These are phyloP conservation scores for Teunomyces panamensis DNA, from an alignment of 805 yeast species.

Conservation along the genomic window DNA sequence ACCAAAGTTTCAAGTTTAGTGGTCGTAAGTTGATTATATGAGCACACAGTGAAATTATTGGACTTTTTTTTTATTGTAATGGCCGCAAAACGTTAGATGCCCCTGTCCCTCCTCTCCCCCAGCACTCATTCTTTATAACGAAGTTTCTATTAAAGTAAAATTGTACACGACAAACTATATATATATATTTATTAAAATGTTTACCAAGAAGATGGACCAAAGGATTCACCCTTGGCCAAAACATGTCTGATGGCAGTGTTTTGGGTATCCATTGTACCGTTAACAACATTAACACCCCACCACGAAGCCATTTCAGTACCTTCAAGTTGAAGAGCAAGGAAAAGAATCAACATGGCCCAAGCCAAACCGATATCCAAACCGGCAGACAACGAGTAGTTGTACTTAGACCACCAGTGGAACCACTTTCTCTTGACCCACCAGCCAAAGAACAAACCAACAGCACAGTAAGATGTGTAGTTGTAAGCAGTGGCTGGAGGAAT, in stretches of 20 bases:
- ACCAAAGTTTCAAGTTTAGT: too few species aligned
- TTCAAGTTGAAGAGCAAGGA: constrained; percentile 19
- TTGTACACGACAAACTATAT: constrained; percentile 1
- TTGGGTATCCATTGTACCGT: constrained; percentile 37
- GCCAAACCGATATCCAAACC: constrained; percentile 45
- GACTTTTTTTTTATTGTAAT: neutral
- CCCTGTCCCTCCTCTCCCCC: neutral
- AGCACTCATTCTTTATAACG: too few species aligned
- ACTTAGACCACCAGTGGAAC: constrained; percentile 45
- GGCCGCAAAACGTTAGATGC: neutral
- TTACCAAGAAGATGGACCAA: constrained; percentile 51
- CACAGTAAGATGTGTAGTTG: constrained; percentile 56
- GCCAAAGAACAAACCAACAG: constrained; percentile 32
- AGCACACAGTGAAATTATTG: too few species aligned
- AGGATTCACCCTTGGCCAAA: constrained; percentile 40
- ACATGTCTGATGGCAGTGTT: constrained; percentile 27
- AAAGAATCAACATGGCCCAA: constrained; percentile 23
- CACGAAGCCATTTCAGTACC: constrained; percentile 37
- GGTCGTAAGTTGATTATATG: too few species aligned
- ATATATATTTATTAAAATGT: constrained; percentile 2
- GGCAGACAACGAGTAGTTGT: constrained; percentile 44
- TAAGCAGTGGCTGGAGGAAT: constrained; percentile 77
- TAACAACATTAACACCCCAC: constrained; percentile 64
- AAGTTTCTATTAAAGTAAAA: neutral
- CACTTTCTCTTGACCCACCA: constrained; percentile 38